These are phyloP conservation scores for Physcomitrium patens DNA, from an alignment of 225 moss, liverwort and hornwort species.

Conservation along the genomic window DNA sequence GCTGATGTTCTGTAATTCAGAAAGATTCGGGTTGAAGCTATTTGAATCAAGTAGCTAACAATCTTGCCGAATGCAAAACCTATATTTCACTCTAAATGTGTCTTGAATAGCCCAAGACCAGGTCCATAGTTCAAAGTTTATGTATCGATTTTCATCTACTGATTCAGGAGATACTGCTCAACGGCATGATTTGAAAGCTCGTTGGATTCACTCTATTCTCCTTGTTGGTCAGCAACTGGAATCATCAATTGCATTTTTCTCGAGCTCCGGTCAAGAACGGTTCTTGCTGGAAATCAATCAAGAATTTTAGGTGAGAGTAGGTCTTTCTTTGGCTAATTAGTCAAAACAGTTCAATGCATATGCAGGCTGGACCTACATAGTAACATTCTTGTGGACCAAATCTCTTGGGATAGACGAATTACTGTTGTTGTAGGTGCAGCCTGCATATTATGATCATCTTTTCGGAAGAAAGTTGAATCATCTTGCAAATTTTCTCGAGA, in stretches of 20 bases:
- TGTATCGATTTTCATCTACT: slow-evolving; percentile 31
- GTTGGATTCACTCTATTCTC: slow-evolving; percentile 42
- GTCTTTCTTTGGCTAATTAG: slow-evolving; percentile 6
- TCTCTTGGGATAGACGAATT: background rate
- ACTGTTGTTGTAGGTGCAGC: background rate
- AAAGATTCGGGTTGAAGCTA: background rate
- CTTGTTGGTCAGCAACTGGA: slow-evolving; percentile 52
- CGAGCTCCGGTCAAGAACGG: slow-evolving; percentile 28
- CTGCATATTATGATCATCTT: background rate
- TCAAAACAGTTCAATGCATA: slow-evolving; percentile 13
- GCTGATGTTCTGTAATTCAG: background rate
- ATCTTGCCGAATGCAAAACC: background rate
- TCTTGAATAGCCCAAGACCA: background rate
- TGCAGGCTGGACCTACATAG: slow-evolving; percentile 3
- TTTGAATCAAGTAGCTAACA: background rate
- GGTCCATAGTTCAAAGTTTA: slow-evolving; percentile 29
- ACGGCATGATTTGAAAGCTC: slow-evolving; percentile 30
- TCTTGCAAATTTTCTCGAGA: slow-evolving; percentile 11
- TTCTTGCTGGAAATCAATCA: slow-evolving; percentile 33
- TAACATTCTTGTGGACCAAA: background rate
- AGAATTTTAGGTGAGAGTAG: slow-evolving; percentile 42
- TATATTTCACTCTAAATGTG: background rate
- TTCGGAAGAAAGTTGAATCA: background rate
- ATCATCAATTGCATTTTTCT: slow-evolving; percentile 38
- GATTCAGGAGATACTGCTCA: slow-evolving; percentile 29